These are phyloP conservation scores for Phytophthora europaea DNA, from an alignment of 352 stramenopile species.

Conservation along the genomic window DNA sequence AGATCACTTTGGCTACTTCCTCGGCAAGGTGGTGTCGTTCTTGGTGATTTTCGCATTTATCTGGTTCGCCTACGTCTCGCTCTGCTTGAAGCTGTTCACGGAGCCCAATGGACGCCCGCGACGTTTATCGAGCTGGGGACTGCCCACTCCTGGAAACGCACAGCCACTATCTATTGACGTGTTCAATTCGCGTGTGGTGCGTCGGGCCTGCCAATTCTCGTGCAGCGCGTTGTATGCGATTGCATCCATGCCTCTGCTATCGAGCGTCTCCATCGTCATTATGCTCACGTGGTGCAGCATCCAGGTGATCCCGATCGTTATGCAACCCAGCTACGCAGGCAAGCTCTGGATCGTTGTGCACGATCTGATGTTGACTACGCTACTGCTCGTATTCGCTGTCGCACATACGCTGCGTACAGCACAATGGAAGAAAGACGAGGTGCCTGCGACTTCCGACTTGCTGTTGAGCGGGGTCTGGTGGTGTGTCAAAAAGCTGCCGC, in stretches of 20 bases:
- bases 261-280: conserved; percentile 63
- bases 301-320: conserved; percentile 59
- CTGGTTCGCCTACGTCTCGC: conserved; percentile 74
- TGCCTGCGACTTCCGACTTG: conserved; percentile 64
- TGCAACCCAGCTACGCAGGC: conserved; percentile 77
- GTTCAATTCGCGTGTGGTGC: conserved; percentile 79
- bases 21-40: conserved; percentile 65
- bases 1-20: conserved; percentile 72
- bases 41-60: conserved; percentile 69
- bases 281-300: conserved; percentile 63
- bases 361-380: conserved; percentile 64
- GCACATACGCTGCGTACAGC: conserved; percentile 71
- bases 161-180: conserved; percentile 69
- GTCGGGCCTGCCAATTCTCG: conserved; percentile 78
- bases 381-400: conserved; percentile 75
- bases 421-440: conserved; percentile 78
- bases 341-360: conserved; percentile 76
- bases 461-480: conserved; percentile 59
- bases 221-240: conserved; percentile 78
- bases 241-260: conserved; percentile 76
- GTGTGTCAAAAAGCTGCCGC: conserved; percentile 60
- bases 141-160: conserved; percentile 65
- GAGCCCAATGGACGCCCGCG: conserved; percentile 71
- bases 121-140: conserved; percentile 66
- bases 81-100: conserved; percentile 76